Base-by-base conservation (phyloP, 2,329 filamentous ascomycete genomes). In the Xylariaceae sp. region DNA sequence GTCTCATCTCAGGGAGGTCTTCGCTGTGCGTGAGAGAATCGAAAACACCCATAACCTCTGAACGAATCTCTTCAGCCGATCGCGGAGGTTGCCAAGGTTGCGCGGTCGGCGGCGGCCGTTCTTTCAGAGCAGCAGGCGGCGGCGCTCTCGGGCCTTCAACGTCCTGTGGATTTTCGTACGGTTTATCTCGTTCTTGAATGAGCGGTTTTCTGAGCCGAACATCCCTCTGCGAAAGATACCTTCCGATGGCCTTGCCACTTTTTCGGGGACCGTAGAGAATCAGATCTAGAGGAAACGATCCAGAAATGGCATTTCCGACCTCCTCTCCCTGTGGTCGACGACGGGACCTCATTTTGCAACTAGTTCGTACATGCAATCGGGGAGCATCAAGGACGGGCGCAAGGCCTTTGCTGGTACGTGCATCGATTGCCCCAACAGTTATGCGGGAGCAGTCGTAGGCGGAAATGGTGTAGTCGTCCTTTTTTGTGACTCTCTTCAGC, bases 21-120 rank as follows among this genome's bases (percentile, higher is more conserved):
- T 95, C 88, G 10, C 80, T 84, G 61, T 86, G 86, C 22, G 86
- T 82, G 38, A 97, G 81, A 7, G 86, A 87, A 71, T 97, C 91
- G 63, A 99, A 96, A 66, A 97, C 89, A 40, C 84, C 85, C 68
- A 90, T 82, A 18, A 96, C 88, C 51, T 96, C 91, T 57, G 84
- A 86, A 10, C 88, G 87, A 53, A 96, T 87, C 70, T 97, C 91
- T 62, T 97, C 93, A 0, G 86, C 84, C 0, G 89, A 93, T 31
- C 90, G 82, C 44, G 67, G 71, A 36, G 71, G 68, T 2, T 71
- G 55, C 5, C 69, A 63, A 34, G 63, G 49, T 7, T 60, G 50
- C 18, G 62, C 14, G 13, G 34, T 4, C 41, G 57, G 43, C 55
- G 50, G 67, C 57, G 50, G 62, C 62, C 66, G 56, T 58, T 68